Evolutionary conservation across 1,284 basidiomycete genomes (phyloP).

Genomic region (Pyrrhoderma noxium): DNA sequence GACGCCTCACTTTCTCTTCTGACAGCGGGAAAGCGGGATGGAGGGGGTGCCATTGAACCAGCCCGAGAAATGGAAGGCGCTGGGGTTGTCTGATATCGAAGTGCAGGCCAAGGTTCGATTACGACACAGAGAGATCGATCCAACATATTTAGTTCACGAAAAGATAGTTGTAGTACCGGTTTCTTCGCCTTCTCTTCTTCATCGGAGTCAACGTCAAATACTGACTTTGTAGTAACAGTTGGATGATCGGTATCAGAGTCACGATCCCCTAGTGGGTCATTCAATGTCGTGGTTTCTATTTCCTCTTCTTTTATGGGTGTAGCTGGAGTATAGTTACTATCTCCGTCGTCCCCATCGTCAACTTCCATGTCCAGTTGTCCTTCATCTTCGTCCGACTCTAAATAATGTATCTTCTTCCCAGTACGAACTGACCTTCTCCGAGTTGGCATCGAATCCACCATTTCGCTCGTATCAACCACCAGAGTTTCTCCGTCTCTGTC

Average conservation of each 20-base stretch:
- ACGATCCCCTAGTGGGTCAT: background rate
- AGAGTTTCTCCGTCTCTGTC: background rate
- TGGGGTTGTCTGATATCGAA: background rate
- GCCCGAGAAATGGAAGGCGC: background rate
- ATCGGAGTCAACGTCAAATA: conserved; percentile 28
- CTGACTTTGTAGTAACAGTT: background rate
- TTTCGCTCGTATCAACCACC: background rate
- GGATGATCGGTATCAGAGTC: conserved; percentile 9
- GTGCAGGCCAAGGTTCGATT: conserved; percentile 62
- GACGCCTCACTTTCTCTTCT: conserved; percentile 28
- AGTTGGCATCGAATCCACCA: background rate
- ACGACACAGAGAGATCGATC: conserved; percentile 69
- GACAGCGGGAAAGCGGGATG: conserved; percentile 1
- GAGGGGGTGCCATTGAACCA: conserved; percentile 5
- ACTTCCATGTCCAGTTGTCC: conserved; percentile 22
- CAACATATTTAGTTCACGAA: conserved; percentile 59
- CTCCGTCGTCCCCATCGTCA: conserved; percentile 21
- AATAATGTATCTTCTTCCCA: conserved; percentile 1
- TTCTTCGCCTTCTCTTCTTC: conserved; percentile 59
- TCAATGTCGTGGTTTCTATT: conserved; percentile 12
- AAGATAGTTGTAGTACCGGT: conserved; percentile 54
- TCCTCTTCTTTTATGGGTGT: conserved; percentile 14
- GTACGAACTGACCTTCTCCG: conserved; percentile 23
- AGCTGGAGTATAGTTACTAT: conserved; percentile 1
- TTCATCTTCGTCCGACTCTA: conserved; percentile 17